Evolutionary conservation across 345 rosid genomes (phyloP).

Genomic region (Microcos paniculata): DNA sequence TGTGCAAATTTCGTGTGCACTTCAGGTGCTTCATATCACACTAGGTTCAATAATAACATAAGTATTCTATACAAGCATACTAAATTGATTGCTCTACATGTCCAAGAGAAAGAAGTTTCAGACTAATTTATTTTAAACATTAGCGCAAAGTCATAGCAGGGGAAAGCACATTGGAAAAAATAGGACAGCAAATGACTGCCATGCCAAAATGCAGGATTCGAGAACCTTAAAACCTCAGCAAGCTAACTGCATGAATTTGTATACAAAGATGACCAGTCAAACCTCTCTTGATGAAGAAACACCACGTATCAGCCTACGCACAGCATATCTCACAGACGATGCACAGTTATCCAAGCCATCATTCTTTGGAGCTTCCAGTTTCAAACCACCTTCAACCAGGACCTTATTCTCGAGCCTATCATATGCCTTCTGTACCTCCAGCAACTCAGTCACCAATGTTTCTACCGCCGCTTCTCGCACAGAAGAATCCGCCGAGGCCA

Average conservation of each 20-base stretch:
- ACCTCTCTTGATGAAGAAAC: conserved; percentile 98
- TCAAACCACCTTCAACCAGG: conserved; percentile 45
- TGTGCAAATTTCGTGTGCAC: background rate
- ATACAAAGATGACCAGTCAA: conserved; percentile 6
- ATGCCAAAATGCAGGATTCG: background rate
- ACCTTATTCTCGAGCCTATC: conserved; percentile 53
- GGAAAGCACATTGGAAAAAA: background rate
- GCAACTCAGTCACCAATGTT: conserved; percentile 60
- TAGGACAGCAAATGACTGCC: background rate
- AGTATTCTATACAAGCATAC: background rate
- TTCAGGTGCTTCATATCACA: background rate
- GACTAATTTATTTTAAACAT: background rate
- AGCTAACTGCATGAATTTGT: background rate
- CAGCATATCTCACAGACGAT: conserved; percentile 77
- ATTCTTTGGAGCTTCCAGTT: conserved; percentile 84
- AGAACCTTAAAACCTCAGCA: background rate
- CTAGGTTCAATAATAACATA: background rate
- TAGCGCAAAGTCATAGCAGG: background rate
- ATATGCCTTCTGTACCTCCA: conserved; percentile 73
- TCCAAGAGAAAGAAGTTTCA: background rate
- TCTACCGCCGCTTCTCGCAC: conserved; percentile 66
- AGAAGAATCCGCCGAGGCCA: conserved; percentile 59
- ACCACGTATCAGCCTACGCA: conserved; percentile 88
- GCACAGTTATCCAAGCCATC: conserved; percentile 87
- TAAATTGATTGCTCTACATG: background rate